These are phyloP conservation scores for Leccinum cinnamomeum DNA, from an alignment of 1,284 basidiomycete species.

Conservation along the genomic window DNA sequence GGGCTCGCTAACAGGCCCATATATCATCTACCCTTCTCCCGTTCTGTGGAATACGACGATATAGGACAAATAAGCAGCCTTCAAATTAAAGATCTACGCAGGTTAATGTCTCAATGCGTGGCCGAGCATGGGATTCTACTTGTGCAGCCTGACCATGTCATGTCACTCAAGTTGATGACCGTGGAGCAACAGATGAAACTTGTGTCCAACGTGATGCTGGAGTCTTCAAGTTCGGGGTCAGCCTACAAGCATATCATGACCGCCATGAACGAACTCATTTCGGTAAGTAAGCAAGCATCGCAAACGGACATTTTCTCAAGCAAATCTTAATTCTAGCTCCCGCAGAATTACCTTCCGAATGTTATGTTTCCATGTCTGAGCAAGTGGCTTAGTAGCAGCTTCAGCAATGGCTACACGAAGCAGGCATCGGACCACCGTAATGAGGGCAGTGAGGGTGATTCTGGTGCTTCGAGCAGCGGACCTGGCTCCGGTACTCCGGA, in stretches of 20 bases:
- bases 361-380: not conserved
- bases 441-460: not conserved
- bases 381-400: not conserved
- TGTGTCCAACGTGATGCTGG: not conserved
- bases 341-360: not conserved
- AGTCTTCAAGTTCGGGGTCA: not conserved
- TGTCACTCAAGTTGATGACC: slow-evolving; percentile 49
- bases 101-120: slow-evolving; percentile 41
- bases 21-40: slow-evolving; percentile 51
- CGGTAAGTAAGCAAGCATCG: not conserved
- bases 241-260: not conserved
- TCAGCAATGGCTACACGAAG: not conserved
- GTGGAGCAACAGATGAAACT: slow-evolving; percentile 35
- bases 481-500: not conserved
- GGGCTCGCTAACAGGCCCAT: slow-evolving; percentile 48
- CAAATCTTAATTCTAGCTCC: not conserved
- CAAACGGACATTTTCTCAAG: not conserved
- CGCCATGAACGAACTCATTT: not conserved
- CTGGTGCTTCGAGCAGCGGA: not conserved
- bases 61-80: slow-evolving; percentile 20
- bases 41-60: slow-evolving; percentile 26
- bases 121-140: slow-evolving; percentile 43
- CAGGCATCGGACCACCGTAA: too few species aligned
- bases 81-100: not conserved
- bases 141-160: slow-evolving; percentile 52